Evolutionary conservation across 768 basidiomycete genomes (phyloP), one percentile per base, ranked within the genome.

Genomic region (Tephrocybe rancida): DNA sequence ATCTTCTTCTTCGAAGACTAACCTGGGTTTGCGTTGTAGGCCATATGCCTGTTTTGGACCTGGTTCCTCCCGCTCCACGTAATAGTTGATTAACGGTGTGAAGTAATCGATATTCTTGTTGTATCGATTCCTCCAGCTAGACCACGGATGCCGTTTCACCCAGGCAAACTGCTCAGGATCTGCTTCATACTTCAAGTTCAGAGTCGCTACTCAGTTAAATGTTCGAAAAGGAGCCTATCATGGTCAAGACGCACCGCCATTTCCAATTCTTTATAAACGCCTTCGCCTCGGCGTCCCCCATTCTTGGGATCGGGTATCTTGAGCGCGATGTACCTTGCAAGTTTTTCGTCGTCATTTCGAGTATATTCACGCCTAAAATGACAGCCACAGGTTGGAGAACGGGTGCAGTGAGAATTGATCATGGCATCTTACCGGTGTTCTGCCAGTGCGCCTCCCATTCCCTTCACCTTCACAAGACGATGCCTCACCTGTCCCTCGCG

Each of bases 81-180:
- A 58, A 18, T 56, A 27, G 0, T 58, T 56, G 45, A 83, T 80
- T n/a, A 37, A 13, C 35, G 35, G 35, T 16, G 4, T 69, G 32
- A 81, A 70, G 14, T 52, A 39, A 0, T 39, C 49, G 27, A 48
- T 48, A 21, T 74, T 68, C 53, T 71, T 79, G 50, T 74, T 80
- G 55, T 81, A 81, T 13, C 74, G 70, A 42, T 78, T 69, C 24
- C 73, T 70, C 80, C 81, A 82, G 21, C 81, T 78, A 50, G 75
- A 63, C 58, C 68, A 67, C 5, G 78, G 61, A 62, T 84, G 82
- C 7, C 73, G 66, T 0, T 22, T 51, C 4, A 61, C 73, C 81
- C 81, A 84, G 0, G 32, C 44, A 48, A 65, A 73, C 19, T 62
- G 59, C 1, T 62, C 45, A 8, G 67, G 67, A 16, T 62, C 54